Conservation (phyloP, 768 basidiomycete genomes). For the Lepiota brunneoincarnata region DNA sequence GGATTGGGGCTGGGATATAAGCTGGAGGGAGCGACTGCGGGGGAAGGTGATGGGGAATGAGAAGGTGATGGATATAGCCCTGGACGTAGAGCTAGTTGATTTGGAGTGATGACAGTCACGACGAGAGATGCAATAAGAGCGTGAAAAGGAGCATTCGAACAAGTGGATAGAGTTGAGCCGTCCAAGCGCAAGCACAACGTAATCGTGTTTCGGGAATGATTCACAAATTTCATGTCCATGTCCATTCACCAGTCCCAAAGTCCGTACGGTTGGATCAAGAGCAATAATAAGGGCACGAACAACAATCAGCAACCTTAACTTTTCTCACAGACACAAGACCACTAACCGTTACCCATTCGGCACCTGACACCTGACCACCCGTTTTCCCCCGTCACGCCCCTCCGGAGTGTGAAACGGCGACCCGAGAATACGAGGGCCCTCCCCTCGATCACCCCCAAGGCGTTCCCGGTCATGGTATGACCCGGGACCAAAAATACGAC, state of each 20-base stretch:
- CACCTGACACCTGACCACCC: not conserved
- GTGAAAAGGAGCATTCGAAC: no score
- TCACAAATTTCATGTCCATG: no score
- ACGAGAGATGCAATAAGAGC: no score
- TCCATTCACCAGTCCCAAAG: no score
- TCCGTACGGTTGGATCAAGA: not conserved
- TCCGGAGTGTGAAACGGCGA: slow-evolving; percentile 2
- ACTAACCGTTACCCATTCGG: not conserved
- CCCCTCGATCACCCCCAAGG: not conserved
- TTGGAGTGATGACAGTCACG: no score
- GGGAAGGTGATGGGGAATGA: not conserved
- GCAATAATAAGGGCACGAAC: not conserved
- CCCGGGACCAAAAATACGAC: not conserved
- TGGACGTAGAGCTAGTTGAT: no score
- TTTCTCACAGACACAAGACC: not conserved
- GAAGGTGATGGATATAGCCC: not conserved
- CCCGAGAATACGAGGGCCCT: not conserved
- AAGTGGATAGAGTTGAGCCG: no score
- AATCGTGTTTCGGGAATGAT: no score
- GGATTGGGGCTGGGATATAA: not conserved
- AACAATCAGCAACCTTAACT: not conserved
- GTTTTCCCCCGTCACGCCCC: not conserved
- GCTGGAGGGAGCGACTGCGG: not conserved
- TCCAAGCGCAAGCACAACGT: no score
- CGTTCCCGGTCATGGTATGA: not conserved